Base-by-base conservation (phyloP, 257 asterid species). In the Osmanthus fragrans region DNA sequence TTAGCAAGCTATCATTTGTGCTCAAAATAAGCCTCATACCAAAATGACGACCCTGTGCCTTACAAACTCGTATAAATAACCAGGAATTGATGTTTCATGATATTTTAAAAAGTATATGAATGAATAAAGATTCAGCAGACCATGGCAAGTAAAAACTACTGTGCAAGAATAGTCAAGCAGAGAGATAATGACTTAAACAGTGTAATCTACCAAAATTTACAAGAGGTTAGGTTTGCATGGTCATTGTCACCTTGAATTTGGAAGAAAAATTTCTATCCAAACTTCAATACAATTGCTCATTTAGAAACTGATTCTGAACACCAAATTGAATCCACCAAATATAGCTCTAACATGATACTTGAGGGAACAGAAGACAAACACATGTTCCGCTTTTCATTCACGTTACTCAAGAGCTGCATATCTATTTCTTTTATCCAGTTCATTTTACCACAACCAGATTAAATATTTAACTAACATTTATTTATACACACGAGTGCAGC, bases 271-370 rank as follows among this genome's bases (percentile, higher is more conserved):
- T 63, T 56, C 7, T 25, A 63, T 63, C 69, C 12, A 63, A 23
- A 27, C 3, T 12, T 63, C 34, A 54, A 19, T 54, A 19, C 19
- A 54, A 54, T 18, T 54, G n/a, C 25, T 54, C 27, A n/a, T 63
- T 23, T 27, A 63, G 69, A 63, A 63, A 27, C 76, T 56, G 36
- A 27, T 36, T 69, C 77, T 25, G n/a, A 73, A 65, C n/a, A 42
- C 69, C 36, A 25, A 19, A 45, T 39, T 9, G 72, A 45, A 40
- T 42, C 65, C 23, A 33, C 60, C 64, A 74, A 40, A 60, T 37
- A 76, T 76, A 74, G 49, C 58, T 10, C 19, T 71, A 16, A 10
- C 23, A 70, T 73, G 64, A 63, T 8, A 63, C 19, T 25, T 63
- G 16, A 12, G 21, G 36, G 19, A 25, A 27, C 16, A 10, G 63